These are phyloP conservation scores for Kwoniella dendrophila DNA, from an alignment of 768 basidiomycete genomes.

Conservation along the genomic window DNA sequence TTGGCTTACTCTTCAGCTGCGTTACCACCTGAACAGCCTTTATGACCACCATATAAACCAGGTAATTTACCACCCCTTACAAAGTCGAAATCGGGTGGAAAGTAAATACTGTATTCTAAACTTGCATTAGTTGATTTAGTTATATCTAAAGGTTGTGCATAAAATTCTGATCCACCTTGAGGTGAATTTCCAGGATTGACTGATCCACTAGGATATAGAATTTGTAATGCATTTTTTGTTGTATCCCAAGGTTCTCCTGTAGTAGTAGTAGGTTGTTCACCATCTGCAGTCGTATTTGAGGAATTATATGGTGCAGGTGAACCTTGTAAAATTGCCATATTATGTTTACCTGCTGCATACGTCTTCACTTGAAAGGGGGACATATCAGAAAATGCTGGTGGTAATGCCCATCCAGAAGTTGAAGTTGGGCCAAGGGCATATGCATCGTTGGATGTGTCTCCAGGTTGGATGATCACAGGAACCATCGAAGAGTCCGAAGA, in stretches of 20 bases:
- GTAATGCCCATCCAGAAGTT: conserved; percentile 60
- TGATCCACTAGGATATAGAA: conserved; percentile 70
- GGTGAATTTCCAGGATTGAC: conserved; percentile 65
- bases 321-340: conserved; percentile 64
- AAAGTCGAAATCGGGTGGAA: conserved; percentile 73
- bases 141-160: conserved; percentile 61
- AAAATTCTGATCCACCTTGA: conserved; percentile 74
- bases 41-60: conserved; percentile 63
- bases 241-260: conserved; percentile 22
- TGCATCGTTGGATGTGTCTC: not conserved
- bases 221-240: conserved; percentile 59
- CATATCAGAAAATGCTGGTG: conserved; percentile 65
- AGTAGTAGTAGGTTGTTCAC: not conserved
- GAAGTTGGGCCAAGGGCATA: not conserved
- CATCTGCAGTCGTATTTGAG: conserved; percentile 14
- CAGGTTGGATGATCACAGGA: conserved; percentile 4
- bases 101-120: conserved; percentile 68
- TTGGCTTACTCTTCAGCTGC: conserved; percentile 29
- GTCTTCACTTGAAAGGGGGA: conserved; percentile 64
- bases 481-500: conserved; percentile 3
- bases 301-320: conserved; percentile 57
- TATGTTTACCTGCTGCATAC: conserved; percentile 63
- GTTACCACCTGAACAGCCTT: conserved; percentile 46
- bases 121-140: conserved; percentile 25
- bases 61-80: conserved; percentile 81